Percentiles rank a stretch among this genome's conserved stretches.
phyloP scores from a whole-genome alignment of 805 yeast species.

The Ogataea populi-albae region DNA sequence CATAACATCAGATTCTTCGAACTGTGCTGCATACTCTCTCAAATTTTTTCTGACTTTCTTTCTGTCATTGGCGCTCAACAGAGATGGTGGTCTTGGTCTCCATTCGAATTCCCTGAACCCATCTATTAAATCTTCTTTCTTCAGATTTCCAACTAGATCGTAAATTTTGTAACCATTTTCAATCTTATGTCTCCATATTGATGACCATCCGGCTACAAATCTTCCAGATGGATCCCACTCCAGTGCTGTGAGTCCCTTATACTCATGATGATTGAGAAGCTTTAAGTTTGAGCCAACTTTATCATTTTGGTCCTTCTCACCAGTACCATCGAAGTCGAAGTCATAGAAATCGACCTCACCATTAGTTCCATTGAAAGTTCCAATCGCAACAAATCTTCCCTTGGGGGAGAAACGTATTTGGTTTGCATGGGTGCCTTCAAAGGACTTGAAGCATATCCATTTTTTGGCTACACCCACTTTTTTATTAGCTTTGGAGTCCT shows the following conservation, averaged over 20 bases:
- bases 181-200: conserved; percentile 75
- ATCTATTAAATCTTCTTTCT: conserved; percentile 75
- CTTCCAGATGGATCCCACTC: conserved; percentile 98
- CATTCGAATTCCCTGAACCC: conserved; percentile 86
- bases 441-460: conserved; percentile 50
- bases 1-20: conserved; percentile 93
- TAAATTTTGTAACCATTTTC: conserved; percentile 90
- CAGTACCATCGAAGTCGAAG: conserved; percentile 72
- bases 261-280: conserved; percentile 60
- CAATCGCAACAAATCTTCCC: conserved; percentile 76
- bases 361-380: conserved; percentile 37
- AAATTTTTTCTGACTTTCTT: conserved; percentile 89
- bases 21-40: conserved; percentile 85
- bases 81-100: conserved; percentile 94
- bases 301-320: conserved; percentile 38
- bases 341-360: conserved; percentile 86
- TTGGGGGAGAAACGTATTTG: conserved; percentile 85
- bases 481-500: conserved; percentile 47
- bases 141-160: conserved; percentile 75
- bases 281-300: conserved; percentile 58
- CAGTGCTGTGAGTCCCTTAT: conserved; percentile 75
- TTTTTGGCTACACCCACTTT: conserved; percentile 23
- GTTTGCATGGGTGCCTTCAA: conserved; percentile 65
- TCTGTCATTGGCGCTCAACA: conserved; percentile 72
- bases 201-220: conserved; percentile 83